Percentiles rank a stretch among this genome's conserved stretches.
These are phyloP conservation scores for Pseudocercospora musae DNA, from an alignment of 2,329 filamentous ascomycete species.

Conservation along the genomic window DNA sequence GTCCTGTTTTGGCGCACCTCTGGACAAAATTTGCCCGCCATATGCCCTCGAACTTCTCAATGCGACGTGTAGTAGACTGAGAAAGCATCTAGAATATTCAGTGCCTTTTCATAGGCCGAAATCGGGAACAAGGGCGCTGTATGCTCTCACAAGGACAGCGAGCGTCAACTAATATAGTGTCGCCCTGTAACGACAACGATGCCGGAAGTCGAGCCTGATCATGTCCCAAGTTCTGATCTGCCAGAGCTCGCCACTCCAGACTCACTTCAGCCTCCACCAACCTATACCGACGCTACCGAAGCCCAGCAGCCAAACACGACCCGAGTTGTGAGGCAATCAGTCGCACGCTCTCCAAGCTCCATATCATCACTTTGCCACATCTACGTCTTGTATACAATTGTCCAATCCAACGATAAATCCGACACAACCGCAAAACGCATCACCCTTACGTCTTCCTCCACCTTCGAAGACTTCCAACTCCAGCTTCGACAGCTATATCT, in stretches of 20 bases:
- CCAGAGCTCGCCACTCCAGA: background rate
- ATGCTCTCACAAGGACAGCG: background rate
- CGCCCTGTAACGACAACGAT: background rate
- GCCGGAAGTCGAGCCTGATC: background rate
- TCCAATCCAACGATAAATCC: background rate
- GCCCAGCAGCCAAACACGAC: background rate
- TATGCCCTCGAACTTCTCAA: background rate
- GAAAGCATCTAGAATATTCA: background rate
- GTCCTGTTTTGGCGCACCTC: background rate
- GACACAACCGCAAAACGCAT: background rate
- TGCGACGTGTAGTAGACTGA: background rate
- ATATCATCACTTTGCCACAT: background rate
- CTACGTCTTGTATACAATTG: background rate
- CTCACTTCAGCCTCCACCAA: background rate
- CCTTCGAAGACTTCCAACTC: background rate
- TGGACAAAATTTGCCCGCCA: background rate
- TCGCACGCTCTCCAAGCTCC: background rate
- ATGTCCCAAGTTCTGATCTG: background rate
- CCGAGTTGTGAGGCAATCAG: background rate
- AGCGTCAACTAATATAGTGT: background rate
- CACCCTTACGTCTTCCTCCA: background rate
- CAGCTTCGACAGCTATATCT: background rate
- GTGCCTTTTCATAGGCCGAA: background rate
- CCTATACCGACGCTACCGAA: background rate
- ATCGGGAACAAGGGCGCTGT: background rate